Conservation (phyloP, 176 grass and related monocot species). For the Poa annua region DNA sequence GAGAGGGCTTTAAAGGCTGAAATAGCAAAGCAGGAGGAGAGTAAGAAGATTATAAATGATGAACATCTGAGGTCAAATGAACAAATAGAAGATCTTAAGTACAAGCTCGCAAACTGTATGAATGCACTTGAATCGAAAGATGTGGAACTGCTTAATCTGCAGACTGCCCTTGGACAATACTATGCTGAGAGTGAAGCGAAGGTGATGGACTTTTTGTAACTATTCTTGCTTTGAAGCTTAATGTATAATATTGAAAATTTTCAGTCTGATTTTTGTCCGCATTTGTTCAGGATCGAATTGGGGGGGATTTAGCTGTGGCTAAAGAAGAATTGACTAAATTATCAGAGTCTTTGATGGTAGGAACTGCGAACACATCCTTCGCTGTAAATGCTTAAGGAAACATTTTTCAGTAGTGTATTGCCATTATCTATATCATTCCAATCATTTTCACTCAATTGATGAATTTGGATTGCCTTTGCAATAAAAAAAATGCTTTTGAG, state of each 20-base stretch:
- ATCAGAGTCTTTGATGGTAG: constrained; percentile 82
- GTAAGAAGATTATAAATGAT: constrained; percentile 63
- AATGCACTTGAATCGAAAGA: constrained; percentile 88
- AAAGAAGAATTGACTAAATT: constrained; percentile 81
- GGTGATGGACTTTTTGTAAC: constrained; percentile 46
- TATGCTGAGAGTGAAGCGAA: constrained; percentile 98
- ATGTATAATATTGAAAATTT: background rate
- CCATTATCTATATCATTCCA: constrained; percentile 21
- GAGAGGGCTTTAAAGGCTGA: constrained; percentile 78
- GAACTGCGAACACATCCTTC: constrained; percentile 33
- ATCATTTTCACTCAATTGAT: constrained; percentile 40
- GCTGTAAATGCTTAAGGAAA: constrained; percentile 37
- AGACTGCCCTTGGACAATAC: constrained; percentile 98
- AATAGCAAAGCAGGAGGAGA: constrained; percentile 70
- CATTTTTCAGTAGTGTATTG: background rate
- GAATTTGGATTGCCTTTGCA: constrained; percentile 3
- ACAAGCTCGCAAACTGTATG: constrained; percentile 78
- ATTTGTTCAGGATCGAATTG: constrained; percentile 73
- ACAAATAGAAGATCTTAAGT: constrained; percentile 71
- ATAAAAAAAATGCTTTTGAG: constrained; percentile 7
- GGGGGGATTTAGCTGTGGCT: constrained; percentile 81
- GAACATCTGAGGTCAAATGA: constrained; percentile 81
- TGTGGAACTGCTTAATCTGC: constrained; percentile 86
- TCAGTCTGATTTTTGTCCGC: constrained; percentile 30
- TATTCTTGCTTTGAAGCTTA: constrained; percentile 17